Percentiles rank a stretch among this genome's conserved stretches.
Evolutionary conservation across 805 yeast species (phyloP).

Genomic region (Torulaspora maleeae): DNA sequence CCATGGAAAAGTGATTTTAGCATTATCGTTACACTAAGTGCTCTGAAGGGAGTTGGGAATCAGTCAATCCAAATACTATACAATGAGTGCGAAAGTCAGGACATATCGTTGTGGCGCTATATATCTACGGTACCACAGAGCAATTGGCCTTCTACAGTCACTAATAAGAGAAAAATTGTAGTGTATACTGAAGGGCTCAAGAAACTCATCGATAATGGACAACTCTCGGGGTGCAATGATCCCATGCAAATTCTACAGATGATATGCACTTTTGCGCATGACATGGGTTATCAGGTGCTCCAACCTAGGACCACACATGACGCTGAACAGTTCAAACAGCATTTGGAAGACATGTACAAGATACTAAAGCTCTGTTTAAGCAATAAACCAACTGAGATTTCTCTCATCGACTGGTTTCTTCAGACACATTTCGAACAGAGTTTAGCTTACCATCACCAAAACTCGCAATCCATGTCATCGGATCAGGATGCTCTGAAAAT

Average conservation of each 20-base stretch:
- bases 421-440: slow-evolving; percentile 32
- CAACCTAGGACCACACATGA: slow-evolving; percentile 26
- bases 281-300: slow-evolving; percentile 33
- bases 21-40: slow-evolving; percentile 24
- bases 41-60: slow-evolving; percentile 26
- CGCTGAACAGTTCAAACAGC: slow-evolving; percentile 23
- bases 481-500: slow-evolving; percentile 41
- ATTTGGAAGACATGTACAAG: slow-evolving; percentile 37
- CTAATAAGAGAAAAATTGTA: slow-evolving; percentile 26
- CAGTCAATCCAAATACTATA: slow-evolving; percentile 24
- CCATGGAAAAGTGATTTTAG: slow-evolving; percentile 28
- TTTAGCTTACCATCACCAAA: slow-evolving; percentile 9
- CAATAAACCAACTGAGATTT: slow-evolving; percentile 24
- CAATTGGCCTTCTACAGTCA: slow-evolving; percentile 17
- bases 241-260: slow-evolving; percentile 38
- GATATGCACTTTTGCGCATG: slow-evolving; percentile 33
- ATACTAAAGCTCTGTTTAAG: slow-evolving; percentile 32
- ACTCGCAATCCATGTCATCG: not conserved
- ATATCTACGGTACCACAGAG: slow-evolving; percentile 11
- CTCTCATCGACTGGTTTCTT: slow-evolving; percentile 34
- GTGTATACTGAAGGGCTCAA: slow-evolving; percentile 28
- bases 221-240: slow-evolving; percentile 16
- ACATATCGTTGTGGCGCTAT: slow-evolving; percentile 28
- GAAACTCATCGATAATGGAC: slow-evolving; percentile 13
- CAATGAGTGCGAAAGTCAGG: slow-evolving; percentile 8